These are phyloP conservation scores for Rossbeevera mucosa DNA, from an alignment of 768 basidiomycete genomes.

Conservation along the genomic window DNA sequence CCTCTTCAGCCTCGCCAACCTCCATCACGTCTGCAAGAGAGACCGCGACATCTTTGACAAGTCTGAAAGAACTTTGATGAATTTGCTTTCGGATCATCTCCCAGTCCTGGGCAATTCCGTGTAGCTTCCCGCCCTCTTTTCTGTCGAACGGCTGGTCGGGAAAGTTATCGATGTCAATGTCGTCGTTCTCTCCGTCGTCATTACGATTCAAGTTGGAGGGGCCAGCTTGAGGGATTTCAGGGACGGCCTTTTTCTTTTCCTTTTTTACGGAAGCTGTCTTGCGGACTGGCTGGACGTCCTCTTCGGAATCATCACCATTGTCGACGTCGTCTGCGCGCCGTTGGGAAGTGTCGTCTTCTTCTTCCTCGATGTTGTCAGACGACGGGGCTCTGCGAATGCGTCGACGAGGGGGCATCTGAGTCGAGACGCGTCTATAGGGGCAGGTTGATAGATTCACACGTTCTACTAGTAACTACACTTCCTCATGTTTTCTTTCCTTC, in stretches of 20 bases:
- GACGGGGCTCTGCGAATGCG: conserved; percentile 43
- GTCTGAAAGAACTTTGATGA: conserved; percentile 38
- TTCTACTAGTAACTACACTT: too few species aligned
- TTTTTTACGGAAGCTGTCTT: conserved; percentile 25
- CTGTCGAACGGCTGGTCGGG: conserved; percentile 61
- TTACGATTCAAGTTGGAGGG: conserved; percentile 12
- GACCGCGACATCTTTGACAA: conserved; percentile 50
- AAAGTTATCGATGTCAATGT: conserved; percentile 61
- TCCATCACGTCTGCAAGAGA: conserved; percentile 62
- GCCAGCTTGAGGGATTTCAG: conserved; percentile 21
- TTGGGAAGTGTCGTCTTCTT: conserved; percentile 42
- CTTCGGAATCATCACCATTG: conserved; percentile 30
- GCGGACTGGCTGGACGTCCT: conserved; percentile 38
- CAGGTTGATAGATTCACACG: too few species aligned
- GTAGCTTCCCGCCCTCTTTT: conserved; percentile 47
- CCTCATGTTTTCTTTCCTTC: conserved; percentile 28
- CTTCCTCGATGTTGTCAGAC: conserved; percentile 58
- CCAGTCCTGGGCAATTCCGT: conserved; percentile 64
- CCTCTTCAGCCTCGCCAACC: conserved; percentile 48
- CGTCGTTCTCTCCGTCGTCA: conserved; percentile 43
- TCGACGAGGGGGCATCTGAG: conserved; percentile 37
- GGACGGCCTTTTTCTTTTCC: conserved; percentile 23
- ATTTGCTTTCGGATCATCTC: conserved; percentile 46
- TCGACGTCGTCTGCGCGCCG: conserved; percentile 37
- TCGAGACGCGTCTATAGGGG: conserved; percentile 25